phyloP scores from a whole-genome alignment of 139 green algal species.

The Tetradesmus obliquus region DNA sequence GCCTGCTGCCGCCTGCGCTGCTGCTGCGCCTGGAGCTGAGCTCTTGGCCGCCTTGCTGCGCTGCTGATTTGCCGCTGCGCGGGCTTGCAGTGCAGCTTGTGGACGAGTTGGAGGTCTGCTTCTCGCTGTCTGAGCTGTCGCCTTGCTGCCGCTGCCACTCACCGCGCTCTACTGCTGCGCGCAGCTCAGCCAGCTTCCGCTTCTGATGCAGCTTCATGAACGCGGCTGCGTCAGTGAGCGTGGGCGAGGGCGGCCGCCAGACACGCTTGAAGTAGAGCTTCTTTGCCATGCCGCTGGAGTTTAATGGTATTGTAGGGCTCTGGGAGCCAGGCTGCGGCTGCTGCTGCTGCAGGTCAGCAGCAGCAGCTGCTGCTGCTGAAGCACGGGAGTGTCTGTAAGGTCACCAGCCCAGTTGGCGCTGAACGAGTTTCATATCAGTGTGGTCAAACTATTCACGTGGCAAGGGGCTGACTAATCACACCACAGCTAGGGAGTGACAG shows the following conservation, averaged over 20 bases:
- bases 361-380: conserved; percentile 3
- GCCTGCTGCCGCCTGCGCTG: neutral
- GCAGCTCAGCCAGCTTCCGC: conserved; percentile 26
- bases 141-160: neutral
- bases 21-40: neutral
- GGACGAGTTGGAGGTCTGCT: neutral
- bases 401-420: neutral
- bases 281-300: neutral
- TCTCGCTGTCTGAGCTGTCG: conserved; percentile 10
- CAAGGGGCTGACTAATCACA: no score
- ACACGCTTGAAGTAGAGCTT: neutral
- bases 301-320: neutral
- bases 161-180: neutral
- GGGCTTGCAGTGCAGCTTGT: conserved; percentile 26
- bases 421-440: no score
- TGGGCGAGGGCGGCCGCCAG: neutral
- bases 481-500: no score
- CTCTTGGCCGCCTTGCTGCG: neutral
- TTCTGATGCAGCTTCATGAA: conserved; percentile 17
- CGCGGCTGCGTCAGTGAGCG: neutral
- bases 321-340: neutral
- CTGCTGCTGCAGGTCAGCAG: neutral
- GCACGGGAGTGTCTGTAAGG: neutral
- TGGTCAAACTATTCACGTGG: no score
- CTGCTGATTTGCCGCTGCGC: neutral